These are phyloP conservation scores for Boletus fagicola DNA, from an alignment of 768 basidiomycete species.

Conservation along the genomic window DNA sequence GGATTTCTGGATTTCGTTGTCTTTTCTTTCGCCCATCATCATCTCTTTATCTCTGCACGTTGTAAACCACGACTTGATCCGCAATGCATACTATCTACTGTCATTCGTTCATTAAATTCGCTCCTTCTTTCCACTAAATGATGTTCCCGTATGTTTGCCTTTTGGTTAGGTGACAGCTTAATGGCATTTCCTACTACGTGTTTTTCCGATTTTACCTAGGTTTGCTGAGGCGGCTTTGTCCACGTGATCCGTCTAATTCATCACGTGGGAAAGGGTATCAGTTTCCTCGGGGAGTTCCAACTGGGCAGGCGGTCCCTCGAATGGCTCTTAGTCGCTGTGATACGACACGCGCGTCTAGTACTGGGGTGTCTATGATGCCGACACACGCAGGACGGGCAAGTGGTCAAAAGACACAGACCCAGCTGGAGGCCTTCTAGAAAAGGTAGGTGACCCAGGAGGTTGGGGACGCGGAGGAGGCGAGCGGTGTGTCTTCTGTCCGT, in stretches of 20 bases:
- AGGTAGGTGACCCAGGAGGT: constrained; percentile 6
- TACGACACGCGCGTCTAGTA: constrained; percentile 3
- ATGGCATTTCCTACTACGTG: not conserved
- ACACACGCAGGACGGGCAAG: not conserved
- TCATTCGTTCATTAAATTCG: constrained; percentile 10
- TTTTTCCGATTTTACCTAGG: not conserved
- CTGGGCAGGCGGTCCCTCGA: constrained; percentile 5
- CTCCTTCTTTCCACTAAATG: constrained; percentile 8
- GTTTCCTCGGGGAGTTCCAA: constrained; percentile 1
- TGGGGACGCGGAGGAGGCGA: constrained; percentile 3
- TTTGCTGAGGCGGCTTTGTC: too few relatives aligned
- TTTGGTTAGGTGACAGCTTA: not conserved
- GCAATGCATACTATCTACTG: constrained; percentile 24
- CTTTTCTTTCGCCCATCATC: constrained; percentile 1
- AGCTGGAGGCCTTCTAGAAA: not conserved
- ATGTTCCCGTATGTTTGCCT: constrained; percentile 3
- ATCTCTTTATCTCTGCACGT: constrained; percentile 23
- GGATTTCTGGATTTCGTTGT: constrained; percentile 6
- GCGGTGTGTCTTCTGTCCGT: not conserved
- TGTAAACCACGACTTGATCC: constrained; percentile 26
- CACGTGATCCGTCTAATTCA: constrained; percentile 22
- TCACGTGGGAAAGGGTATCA: constrained; percentile 24
- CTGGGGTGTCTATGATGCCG: not conserved
- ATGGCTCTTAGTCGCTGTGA: constrained; percentile 4
- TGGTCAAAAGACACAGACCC: not conserved